Evolutionary conservation across 108 stramenopile genomes (phyloP), one percentile per base, ranked within the genome.

Genomic region (Nannochloropsis oceanica): DNA sequence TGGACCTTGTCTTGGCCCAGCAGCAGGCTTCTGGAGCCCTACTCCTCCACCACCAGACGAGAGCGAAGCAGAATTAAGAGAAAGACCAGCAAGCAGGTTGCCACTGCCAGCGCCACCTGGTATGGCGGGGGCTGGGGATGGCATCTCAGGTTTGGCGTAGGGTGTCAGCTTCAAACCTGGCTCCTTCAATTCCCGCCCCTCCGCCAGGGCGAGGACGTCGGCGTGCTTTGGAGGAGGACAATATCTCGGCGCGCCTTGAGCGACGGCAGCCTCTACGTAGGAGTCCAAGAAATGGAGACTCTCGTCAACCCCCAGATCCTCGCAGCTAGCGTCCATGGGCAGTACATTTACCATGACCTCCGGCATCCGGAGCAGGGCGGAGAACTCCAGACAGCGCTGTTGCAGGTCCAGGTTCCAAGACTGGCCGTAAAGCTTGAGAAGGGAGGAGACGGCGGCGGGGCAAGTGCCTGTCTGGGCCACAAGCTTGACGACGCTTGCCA

Each of bases 271-370:
- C 42, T 93, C 86, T 46, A 97, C 96, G 83, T 91, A 93, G 2
- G 93, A 92, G 89, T 97, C 93, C 84, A 99, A 84, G 89, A 97
- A 97, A 86, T 91, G 87, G 82, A 99, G 87, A 84, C 93, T 92
- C 80, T 92, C 91, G 89, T 98, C 98, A 9, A 95, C 95, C 44
- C 95, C 93, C 9, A 95, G 87, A 86, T 94, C 90, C 89, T 98
- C 97, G 82, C 94, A 94, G 81, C 91, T 91, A 11, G 97, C 96
- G 92, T 98, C 98, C 27, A 98, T 95, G 25, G 98, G 98, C 12
- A 99, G 92, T 14, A 98, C 94, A 43, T 95, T 95, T 8, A 87
- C 92, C 84, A 98, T 86, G 42, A 95, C 81, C 25, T 26, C 85
- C 26, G 85, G 85, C 5, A 43, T 85, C 25, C 93, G 92, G 82